Conservation (phyloP, 345 rosid species). For the Reutealis trisperma region DNA sequence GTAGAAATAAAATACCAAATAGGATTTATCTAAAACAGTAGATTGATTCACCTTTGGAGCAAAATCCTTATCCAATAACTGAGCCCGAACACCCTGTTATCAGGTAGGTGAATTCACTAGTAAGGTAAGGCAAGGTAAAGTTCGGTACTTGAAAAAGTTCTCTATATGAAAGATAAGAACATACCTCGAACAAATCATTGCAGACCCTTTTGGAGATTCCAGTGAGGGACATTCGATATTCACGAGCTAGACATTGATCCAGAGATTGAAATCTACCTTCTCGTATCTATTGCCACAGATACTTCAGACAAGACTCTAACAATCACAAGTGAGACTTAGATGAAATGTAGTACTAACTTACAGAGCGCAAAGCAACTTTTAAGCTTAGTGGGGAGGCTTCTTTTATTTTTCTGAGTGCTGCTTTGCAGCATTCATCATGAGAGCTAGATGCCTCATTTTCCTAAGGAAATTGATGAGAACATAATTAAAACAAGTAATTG, state of each 20-base stretch:
- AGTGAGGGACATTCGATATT: conserved; percentile 63
- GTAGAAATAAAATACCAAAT: background rate
- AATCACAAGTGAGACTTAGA: conserved; percentile 11
- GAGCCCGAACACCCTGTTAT: conserved; percentile 73
- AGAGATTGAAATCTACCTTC: conserved; percentile 91
- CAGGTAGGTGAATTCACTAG: background rate
- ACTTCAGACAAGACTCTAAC: background rate
- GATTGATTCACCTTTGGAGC: conserved; percentile 71
- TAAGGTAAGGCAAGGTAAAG: background rate
- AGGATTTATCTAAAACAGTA: background rate
- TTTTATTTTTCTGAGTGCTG: conserved; percentile 55
- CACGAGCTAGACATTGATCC: conserved; percentile 83
- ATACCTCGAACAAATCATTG: conserved; percentile 80
- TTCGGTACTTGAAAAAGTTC: background rate
- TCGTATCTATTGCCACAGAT: conserved; percentile 51
- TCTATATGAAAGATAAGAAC: background rate
- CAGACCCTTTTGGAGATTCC: conserved; percentile 62
- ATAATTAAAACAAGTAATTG: background rate
- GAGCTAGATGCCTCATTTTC: conserved; percentile 59
- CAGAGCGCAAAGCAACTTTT: conserved; percentile 77
- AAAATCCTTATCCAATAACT: conserved; percentile 80
- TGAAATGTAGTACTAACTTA: conserved; percentile 38
- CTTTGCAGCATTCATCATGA: conserved; percentile 61
- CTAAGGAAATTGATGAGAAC: conserved; percentile 33
- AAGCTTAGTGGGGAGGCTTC: conserved; percentile 95